Evolutionary conservation across 768 basidiomycete genomes (phyloP).

Genomic region (Amanita jacksonii): DNA sequence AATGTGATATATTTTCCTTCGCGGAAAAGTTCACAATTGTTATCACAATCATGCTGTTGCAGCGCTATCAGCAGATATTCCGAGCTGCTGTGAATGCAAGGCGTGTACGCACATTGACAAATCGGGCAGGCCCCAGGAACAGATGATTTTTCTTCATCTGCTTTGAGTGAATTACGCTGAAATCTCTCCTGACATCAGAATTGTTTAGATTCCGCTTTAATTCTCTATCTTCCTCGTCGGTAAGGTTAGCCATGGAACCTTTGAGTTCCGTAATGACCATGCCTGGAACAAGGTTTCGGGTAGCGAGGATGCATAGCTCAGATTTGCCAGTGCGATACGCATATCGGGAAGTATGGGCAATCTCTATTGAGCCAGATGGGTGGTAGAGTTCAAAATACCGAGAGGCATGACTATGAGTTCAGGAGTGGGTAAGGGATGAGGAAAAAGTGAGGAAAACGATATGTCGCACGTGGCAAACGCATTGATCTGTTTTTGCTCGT

Average conservation of each 20-base stretch:
- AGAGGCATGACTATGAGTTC: conserved; percentile 60
- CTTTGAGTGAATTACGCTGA: conserved; percentile 86
- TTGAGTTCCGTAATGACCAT: conserved; percentile 78
- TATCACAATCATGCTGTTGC: conserved; percentile 77
- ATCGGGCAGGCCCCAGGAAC: conserved; percentile 85
- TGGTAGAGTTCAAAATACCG: conserved; percentile 86
- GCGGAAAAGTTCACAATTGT: conserved; percentile 83
- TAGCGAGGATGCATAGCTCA: conserved; percentile 81
- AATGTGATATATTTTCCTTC: conserved; percentile 88
- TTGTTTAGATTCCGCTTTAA: conserved; percentile 74
- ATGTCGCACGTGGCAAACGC: conserved; percentile 82
- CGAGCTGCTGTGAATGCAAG: conserved; percentile 13
- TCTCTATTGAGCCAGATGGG: conserved; percentile 76
- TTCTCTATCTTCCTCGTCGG: conserved; percentile 78
- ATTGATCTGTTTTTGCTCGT: conserved; percentile 80
- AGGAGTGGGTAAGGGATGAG: conserved; percentile 15
- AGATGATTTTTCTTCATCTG: conserved; percentile 90
- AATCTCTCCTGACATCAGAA: conserved; percentile 74
- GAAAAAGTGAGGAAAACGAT: conserved; percentile 13
- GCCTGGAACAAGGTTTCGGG: conserved; percentile 57
- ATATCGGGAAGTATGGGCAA: conserved; percentile 82
- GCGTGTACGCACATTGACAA: conserved; percentile 67
- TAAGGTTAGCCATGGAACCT: conserved; percentile 84
- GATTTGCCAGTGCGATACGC: conserved; percentile 83
- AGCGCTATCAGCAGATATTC: conserved; percentile 12